These are phyloP conservation scores for Aspergillus cristatus DNA, from an alignment of 495 filamentous ascomycete genomes.

Conservation along the genomic window DNA sequence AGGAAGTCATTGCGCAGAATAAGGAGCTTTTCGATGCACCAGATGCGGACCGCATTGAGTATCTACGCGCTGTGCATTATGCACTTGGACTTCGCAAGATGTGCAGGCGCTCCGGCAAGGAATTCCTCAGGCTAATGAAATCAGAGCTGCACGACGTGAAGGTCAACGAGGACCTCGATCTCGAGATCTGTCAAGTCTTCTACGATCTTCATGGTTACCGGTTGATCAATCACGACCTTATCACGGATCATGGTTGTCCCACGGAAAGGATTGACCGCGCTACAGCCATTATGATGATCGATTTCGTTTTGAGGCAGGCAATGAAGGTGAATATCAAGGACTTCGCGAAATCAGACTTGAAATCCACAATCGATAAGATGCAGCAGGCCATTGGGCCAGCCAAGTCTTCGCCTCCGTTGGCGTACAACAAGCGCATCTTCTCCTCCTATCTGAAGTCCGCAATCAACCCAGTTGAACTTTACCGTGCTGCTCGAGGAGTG, in stretches of 20 bases:
- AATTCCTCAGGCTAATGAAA: slow-evolving; percentile 82
- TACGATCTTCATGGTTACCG: slow-evolving; percentile 81
- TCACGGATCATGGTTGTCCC: slow-evolving; percentile 67
- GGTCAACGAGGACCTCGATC: slow-evolving; percentile 59
- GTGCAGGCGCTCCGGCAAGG: slow-evolving; percentile 76
- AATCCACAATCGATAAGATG: slow-evolving; percentile 81
- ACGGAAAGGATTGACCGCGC: slow-evolving; percentile 65
- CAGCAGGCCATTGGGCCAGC: slow-evolving; percentile 58
- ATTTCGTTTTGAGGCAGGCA: slow-evolving; percentile 71
- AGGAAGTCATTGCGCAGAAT: slow-evolving; percentile 64
- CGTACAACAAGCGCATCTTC: slow-evolving; percentile 66
- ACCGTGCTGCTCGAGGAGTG: slow-evolving; percentile 66
- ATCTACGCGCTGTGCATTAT: slow-evolving; percentile 70
- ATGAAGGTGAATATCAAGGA: slow-evolving; percentile 84
- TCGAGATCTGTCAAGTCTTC: slow-evolving; percentile 77
- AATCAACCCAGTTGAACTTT: slow-evolving; percentile 75
- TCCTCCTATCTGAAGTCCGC: slow-evolving; percentile 67
- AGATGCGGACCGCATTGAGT: slow-evolving; percentile 61
- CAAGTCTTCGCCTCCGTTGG: slow-evolving; percentile 59
- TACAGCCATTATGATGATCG: slow-evolving; percentile 69
- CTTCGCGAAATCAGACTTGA: slow-evolving; percentile 79
- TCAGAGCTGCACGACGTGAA: slow-evolving; percentile 61
- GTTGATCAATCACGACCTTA: slow-evolving; percentile 56
- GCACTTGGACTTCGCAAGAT: slow-evolving; percentile 76
- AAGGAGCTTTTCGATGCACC: slow-evolving; percentile 48